phyloP scores from a whole-genome alignment of 345 rosid species.

The Trapa incisa region DNA sequence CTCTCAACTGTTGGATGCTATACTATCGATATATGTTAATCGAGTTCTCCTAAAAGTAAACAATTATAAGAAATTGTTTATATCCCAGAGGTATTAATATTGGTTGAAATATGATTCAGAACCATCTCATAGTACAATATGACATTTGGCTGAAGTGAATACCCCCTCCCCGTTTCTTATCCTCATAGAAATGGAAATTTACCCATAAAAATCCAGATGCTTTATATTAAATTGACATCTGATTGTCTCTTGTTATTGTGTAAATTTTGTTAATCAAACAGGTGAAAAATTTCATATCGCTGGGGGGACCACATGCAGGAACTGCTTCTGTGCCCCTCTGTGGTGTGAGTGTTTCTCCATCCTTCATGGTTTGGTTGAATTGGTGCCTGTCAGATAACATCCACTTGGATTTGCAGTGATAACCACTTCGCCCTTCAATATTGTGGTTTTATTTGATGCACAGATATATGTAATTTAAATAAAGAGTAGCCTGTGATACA shows the following conservation, averaged over 20 bases:
- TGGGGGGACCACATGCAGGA: slow-evolving; percentile 98
- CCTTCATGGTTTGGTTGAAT: neutral
- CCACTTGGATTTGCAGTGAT: neutral
- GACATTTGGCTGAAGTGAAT: neutral
- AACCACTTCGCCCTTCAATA: neutral
- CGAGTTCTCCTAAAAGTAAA: neutral
- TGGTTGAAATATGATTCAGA: neutral
- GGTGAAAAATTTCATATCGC: slow-evolving; percentile 72
- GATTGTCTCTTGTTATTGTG: neutral
- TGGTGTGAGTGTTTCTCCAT: slow-evolving; percentile 51
- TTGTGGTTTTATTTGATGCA: neutral
- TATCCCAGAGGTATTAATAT: neutral
- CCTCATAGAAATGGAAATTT: neutral
- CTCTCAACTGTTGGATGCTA: neutral
- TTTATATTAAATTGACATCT: neutral
- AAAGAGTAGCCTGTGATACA: no score
- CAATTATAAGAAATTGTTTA: neutral
- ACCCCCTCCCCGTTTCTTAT: neutral
- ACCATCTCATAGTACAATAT: neutral
- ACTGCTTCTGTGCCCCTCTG: slow-evolving; percentile 91
- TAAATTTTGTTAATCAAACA: slow-evolving; percentile 14
- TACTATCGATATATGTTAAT: neutral
- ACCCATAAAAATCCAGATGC: neutral
- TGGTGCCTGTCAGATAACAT: neutral
- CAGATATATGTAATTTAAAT: neutral